These are phyloP conservation scores for Hebeloma cylindrosporum DNA, from an alignment of 768 basidiomycete genomes.

Conservation along the genomic window DNA sequence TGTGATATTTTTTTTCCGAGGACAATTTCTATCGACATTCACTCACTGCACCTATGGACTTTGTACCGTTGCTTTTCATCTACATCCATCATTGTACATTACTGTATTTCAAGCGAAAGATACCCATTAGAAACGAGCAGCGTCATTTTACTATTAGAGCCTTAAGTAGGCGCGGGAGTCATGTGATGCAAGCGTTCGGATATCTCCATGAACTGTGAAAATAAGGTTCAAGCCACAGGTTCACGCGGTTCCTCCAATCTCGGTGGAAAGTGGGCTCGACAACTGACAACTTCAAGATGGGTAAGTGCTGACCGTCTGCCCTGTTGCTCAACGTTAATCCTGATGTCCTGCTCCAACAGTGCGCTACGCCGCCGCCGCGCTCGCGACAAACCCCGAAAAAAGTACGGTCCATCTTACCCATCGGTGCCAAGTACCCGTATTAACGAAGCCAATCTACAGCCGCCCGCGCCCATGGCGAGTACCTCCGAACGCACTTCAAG, in stretches of 20 bases:
- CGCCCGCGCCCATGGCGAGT: constrained; percentile 91
- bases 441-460: constrained; percentile 45
- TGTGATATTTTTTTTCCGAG: neutral
- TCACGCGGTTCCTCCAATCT: constrained; percentile 19
- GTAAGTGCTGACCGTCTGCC: constrained; percentile 41
- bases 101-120: too few species aligned
- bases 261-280: constrained; percentile 38
- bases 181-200: too few species aligned
- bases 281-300: constrained; percentile 66
- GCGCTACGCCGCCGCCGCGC: constrained; percentile 89
- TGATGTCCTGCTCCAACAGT: constrained; percentile 46
- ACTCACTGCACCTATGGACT: too few species aligned
- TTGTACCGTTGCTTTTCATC: too few species aligned
- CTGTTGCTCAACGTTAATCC: constrained; percentile 18
- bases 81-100: too few species aligned
- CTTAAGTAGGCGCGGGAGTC: too few species aligned
- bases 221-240: constrained; percentile 50
- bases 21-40: too few species aligned
- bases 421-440: neutral
- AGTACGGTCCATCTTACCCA: constrained; percentile 49
- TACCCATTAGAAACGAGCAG: too few species aligned
- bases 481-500: constrained; percentile 99
- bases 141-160: too few species aligned
- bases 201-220: constrained; percentile 32
- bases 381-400: constrained; percentile 93